phyloP scores from a whole-genome alignment of 2,329 filamentous ascomycete species.

The Beauveria medogensis region DNA sequence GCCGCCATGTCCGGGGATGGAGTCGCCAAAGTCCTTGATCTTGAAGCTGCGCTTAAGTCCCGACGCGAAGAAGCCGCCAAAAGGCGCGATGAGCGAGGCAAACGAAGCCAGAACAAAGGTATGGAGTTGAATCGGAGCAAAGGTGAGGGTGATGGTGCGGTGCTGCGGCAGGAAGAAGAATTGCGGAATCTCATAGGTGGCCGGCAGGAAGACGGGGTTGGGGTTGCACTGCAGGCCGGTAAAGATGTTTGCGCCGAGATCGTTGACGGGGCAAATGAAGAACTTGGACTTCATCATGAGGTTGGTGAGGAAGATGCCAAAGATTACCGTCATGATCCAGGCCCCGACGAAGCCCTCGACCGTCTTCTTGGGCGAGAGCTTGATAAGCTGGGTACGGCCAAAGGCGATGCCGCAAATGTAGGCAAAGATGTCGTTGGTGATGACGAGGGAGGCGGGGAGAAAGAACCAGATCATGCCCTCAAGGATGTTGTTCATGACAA shows the following conservation, averaged over 20 bases:
- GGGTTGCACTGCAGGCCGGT: constrained; percentile 82
- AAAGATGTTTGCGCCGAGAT: constrained; percentile 88
- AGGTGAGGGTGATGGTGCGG: constrained; percentile 56
- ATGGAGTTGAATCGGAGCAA: constrained; percentile 89
- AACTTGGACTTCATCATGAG: constrained; percentile 86
- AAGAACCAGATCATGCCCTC: constrained; percentile 99
- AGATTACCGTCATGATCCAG: constrained; percentile 90
- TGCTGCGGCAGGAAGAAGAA: constrained; percentile 62
- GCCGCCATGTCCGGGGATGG: constrained; percentile 92
- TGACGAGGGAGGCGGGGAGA: constrained; percentile 85
- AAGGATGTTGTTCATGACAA: constrained; percentile 99
- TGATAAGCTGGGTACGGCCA: constrained; percentile 92
- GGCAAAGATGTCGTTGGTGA: constrained; percentile 97
- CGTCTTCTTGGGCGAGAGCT: constrained; percentile 97
- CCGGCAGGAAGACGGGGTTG: constrained; percentile 84
- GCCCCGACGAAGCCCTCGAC: constrained; percentile 95
- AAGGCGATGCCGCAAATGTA: constrained; percentile 98
- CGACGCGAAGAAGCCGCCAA: constrained; percentile 96
- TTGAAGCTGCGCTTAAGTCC: constrained; percentile 98
- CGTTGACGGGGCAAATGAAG: constrained; percentile 96
- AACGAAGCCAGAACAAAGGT: constrained; percentile 86
- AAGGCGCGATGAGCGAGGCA: constrained; percentile 91
- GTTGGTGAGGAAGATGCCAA: constrained; percentile 74
- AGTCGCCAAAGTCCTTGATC: constrained; percentile 99
- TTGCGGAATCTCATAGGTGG: constrained; percentile 63